phyloP scores from a whole-genome alignment of 2,329 filamentous ascomycete species.

The Dendrostoma leiphaemia region DNA sequence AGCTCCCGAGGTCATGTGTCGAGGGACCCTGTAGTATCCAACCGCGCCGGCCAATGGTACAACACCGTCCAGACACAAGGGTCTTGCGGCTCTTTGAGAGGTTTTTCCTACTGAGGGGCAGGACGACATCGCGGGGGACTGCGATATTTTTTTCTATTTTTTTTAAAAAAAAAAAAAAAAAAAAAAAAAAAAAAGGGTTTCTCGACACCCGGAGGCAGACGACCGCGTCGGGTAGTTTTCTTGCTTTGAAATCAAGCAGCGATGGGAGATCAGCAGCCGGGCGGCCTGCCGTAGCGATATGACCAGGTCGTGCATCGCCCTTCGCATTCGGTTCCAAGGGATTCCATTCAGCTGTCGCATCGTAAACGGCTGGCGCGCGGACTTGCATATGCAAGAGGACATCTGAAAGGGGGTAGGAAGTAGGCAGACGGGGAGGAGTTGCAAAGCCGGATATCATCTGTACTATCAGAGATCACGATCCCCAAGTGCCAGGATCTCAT shows the following conservation, averaged over 20 bases:
- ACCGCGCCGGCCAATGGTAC: constrained; percentile 13
- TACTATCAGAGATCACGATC: not conserved
- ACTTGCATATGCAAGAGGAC: no score
- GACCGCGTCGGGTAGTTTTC: no score
- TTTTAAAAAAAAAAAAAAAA: not conserved
- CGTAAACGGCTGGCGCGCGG: no score
- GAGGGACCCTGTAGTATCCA: not conserved
- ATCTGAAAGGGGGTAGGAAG: not conserved
- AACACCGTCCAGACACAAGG: constrained; percentile 14
- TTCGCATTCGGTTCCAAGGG: no score
- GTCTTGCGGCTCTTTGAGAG: constrained; percentile 4
- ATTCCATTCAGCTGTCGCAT: no score
- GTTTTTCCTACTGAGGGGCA: not conserved
- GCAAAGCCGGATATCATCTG: no score
- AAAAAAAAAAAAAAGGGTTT: not conserved
- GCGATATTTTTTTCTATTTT: not conserved
- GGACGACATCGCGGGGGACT: not conserved
- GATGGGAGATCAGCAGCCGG: no score
- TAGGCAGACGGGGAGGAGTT: not conserved
- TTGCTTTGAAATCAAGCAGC: no score
- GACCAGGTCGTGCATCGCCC: no score
- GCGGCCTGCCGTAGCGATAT: not conserved
- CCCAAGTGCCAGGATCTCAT: not conserved
- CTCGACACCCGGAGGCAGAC: no score
- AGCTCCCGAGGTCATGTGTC: not conserved